Base-by-base conservation (phyloP, 1,139 yeast species). In the Yamadazyma diddensiae region DNA sequence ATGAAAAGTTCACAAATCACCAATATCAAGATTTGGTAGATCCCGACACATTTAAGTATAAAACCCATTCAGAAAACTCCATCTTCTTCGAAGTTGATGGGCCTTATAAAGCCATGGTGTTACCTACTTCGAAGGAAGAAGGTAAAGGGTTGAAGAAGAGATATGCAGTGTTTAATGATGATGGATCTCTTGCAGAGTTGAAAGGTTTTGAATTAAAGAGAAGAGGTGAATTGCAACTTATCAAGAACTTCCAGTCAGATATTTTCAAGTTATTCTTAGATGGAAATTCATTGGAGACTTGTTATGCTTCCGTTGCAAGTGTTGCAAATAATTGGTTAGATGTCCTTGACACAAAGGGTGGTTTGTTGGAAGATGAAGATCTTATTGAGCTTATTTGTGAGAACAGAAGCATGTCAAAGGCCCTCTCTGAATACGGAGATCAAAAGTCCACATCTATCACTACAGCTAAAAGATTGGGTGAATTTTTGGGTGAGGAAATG, bases 71-170 rank as follows among this genome's bases (percentile, higher is more conserved):
- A 14, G 98, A 94, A 51, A 94, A 94, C 56, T 84, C 97, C 14
- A 94, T 94, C 56, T 92, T 92, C 59, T 94, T 94, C 49, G 99
- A 94, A 57, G 96, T 94, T 16, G 99, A 94, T 65, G 99, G 99
- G 9, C 99, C 99, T 1, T 94, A 94, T 57, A 84, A 80, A 49
- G 98, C 98, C 0, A 94, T 94, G 98, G 77, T 94, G 39, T 70
- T 94, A 37, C 99, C 99, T 7, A 88, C 98, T 0, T 92, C 98
- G 0, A 87, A 87, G 46, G 98, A 94, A 56, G 98, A 92, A 65
- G 97, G 96, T 30, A 90, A 90, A 58, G 97, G 96, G 46, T 71
- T 94, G 53, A 94, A 94, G 55, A 94, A 94, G 51, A 75, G 98
- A 49, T 94, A 94, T 51, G 99, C 98, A 1, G 99, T 94, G 6